Evolutionary conservation across 495 filamentous ascomycete genomes (phyloP), one percentile per base, ranked within the genome.

Genomic region (Penicillium fimorum): DNA sequence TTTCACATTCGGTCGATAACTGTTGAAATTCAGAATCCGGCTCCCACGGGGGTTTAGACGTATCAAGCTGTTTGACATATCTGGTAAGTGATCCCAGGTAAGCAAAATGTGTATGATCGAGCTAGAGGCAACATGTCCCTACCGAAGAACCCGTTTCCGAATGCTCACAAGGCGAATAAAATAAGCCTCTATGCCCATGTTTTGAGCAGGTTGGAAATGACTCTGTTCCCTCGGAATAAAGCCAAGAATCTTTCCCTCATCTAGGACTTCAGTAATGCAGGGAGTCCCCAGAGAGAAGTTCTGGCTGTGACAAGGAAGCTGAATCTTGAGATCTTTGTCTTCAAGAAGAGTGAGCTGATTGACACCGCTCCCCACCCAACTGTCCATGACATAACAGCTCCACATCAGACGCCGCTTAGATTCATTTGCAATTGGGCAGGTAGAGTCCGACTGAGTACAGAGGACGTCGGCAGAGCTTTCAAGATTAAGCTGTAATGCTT

Each of bases 381-480:
- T 64, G 44, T 68, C 65, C 57, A 68, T 64, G 11, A 68, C 59
- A 63, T 68, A 68, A 37, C 63, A 65, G 9, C 62, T 62, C 65
- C 65, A 68, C 56, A 65, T 65, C 20, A 65, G 30, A 29, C 65
- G 55, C 12, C 65, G 62, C 12, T 63, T 53, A 0, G 56, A 53
- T 38, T 68, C 65, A 17, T 62, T 62, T 1, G 47, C 25, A 8
- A 61, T 22, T 5, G 58, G 45, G 6, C 33, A 53, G 5, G 5
- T 38, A 9, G 53, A 56, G 15, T 61, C 52, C 22, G 47, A 6
- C 24, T 52, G 29, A 17, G 42, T n/a, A 32, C 65, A 65, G 20
- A 68, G 59, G 5, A 68, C 38, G 40, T 68, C 65, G 37, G 60
- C 48, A 3, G 65, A 68, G n/a, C 45, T 57, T 15, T 68, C 65